Evolutionary conservation across 805 yeast species (phyloP).

Genomic region (Citeromyces nyonsensis): DNA sequence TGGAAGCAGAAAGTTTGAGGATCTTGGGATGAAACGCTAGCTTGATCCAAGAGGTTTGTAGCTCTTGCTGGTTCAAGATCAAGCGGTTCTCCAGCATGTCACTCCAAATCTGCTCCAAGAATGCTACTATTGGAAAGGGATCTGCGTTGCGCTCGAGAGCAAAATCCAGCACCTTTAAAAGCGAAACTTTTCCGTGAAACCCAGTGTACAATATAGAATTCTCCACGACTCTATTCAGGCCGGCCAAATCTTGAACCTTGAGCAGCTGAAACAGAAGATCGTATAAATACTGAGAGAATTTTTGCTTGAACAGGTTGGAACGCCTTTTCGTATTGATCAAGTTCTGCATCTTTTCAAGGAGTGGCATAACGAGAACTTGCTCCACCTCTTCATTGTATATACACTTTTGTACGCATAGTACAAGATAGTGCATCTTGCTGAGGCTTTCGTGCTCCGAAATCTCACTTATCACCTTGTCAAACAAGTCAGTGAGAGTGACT

Average conservation of each 20-base stretch:
- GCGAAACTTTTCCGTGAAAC: too few relatives aligned
- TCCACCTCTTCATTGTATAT: slow-evolving; percentile 9
- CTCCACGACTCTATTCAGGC: too few relatives aligned
- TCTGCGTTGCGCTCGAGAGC: background rate
- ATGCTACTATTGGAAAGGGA: slow-evolving; percentile 11
- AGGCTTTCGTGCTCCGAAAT: slow-evolving; percentile 7
- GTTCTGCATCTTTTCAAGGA: slow-evolving; percentile 8
- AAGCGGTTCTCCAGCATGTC: slow-evolving; percentile 41
- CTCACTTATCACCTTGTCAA: slow-evolving; percentile 5
- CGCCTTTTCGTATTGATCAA: slow-evolving; percentile 2
- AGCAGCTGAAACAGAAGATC: slow-evolving; percentile 10
- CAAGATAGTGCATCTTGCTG: slow-evolving; percentile 10
- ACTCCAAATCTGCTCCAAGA: slow-evolving; percentile 36
- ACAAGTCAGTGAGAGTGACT: slow-evolving; percentile 8
- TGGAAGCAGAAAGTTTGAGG: slow-evolving; percentile 18
- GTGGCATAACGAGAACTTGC: slow-evolving; percentile 5
- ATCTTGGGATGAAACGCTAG: slow-evolving; percentile 25
- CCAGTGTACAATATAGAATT: too few relatives aligned
- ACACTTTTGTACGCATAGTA: slow-evolving; percentile 9
- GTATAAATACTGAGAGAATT: slow-evolving; percentile 28
- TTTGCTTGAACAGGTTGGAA: slow-evolving; percentile 8
- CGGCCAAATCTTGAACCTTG: too few relatives aligned
- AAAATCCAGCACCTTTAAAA: too few relatives aligned
- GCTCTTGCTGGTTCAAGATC: slow-evolving; percentile 43
- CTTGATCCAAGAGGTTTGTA: slow-evolving; percentile 45